Evolutionary conservation across 768 basidiomycete genomes (phyloP).

Genomic region (Trichaptum fuscoviolaceum): DNA sequence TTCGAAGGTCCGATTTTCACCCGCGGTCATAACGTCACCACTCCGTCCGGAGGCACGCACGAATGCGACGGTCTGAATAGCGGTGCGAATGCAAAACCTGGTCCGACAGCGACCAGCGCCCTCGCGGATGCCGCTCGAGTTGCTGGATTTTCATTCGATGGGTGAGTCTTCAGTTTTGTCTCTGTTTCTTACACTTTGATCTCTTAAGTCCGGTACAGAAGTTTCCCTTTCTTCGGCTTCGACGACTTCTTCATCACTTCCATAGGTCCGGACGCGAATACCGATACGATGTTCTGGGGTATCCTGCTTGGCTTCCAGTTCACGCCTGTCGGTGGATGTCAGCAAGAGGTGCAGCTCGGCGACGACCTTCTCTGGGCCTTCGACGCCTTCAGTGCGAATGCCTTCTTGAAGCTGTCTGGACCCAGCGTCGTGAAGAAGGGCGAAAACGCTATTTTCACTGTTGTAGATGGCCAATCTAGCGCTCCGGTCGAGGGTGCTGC

Average conservation of each 20-base stretch:
- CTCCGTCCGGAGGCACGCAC: slow-evolving; percentile 31
- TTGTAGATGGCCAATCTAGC: slow-evolving; percentile 33
- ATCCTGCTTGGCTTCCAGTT: slow-evolving; percentile 30
- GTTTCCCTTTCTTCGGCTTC: slow-evolving; percentile 30
- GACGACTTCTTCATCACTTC: slow-evolving; percentile 40
- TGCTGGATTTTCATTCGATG: slow-evolving; percentile 34
- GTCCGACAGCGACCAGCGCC: slow-evolving; percentile 39
- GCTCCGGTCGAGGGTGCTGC: slow-evolving; percentile 29
- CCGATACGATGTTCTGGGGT: slow-evolving; percentile 31
- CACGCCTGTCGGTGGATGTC: slow-evolving; percentile 38
- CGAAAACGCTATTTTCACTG: slow-evolving; percentile 26
- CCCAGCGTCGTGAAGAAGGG: slow-evolving; percentile 20
- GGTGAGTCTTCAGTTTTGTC: slow-evolving; percentile 21
- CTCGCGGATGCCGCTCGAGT: slow-evolving; percentile 34
- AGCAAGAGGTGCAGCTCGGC: slow-evolving; percentile 27
- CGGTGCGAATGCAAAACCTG: slow-evolving; percentile 26
- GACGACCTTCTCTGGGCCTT: slow-evolving; percentile 36
- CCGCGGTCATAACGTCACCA: slow-evolving; percentile 34
- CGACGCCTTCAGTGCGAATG: slow-evolving; percentile 28
- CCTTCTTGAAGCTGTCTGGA: slow-evolving; percentile 32
- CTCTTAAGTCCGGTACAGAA: slow-evolving; percentile 10
- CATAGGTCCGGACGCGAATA: slow-evolving; percentile 28
- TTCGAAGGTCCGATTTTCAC: slow-evolving; percentile 36
- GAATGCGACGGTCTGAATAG: slow-evolving; percentile 43
- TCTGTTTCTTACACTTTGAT: not conserved